Percentiles rank a stretch among this genome's conserved stretches.
These are phyloP conservation scores for Podaxis carcinomalis DNA, from an alignment of 768 basidiomycete genomes.

Conservation along the genomic window DNA sequence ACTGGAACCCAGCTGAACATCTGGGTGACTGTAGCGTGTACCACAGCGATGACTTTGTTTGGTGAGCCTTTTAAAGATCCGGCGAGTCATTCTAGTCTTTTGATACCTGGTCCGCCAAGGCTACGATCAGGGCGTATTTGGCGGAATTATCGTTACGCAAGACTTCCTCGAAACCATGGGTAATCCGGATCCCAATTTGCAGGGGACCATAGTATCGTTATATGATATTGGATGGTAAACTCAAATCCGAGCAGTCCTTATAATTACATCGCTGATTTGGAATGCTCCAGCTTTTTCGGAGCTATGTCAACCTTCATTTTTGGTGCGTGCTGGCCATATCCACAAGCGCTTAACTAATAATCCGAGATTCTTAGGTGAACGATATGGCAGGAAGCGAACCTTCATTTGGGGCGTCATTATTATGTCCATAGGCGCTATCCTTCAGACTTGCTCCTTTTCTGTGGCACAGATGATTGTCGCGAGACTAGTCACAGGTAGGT, in stretches of 20 bases:
- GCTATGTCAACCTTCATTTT: constrained; percentile 40
- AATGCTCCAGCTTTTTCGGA: constrained; percentile 34
- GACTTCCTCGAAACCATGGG: constrained; percentile 44
- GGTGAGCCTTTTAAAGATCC: constrained; percentile 23
- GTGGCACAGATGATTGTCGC: constrained; percentile 47
- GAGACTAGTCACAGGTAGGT: constrained; percentile 39
- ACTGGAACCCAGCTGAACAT: constrained; percentile 39
- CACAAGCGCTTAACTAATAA: not conserved
- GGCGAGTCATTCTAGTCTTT: not conserved
- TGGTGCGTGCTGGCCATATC: constrained; percentile 18
- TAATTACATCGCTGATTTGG: not conserved
- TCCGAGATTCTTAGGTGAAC: constrained; percentile 26
- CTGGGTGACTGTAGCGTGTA: constrained; percentile 48
- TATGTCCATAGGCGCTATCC: constrained; percentile 49
- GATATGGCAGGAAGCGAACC: constrained; percentile 40
- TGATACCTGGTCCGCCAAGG: constrained; percentile 21
- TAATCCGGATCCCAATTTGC: constrained; percentile 37
- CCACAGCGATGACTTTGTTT: constrained; percentile 48
- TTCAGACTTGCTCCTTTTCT: constrained; percentile 43
- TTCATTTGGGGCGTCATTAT: constrained; percentile 45
- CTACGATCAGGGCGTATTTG: constrained; percentile 52
- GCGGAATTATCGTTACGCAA: constrained; percentile 45
- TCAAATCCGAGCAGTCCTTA: not conserved
- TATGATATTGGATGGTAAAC: constrained; percentile 47
- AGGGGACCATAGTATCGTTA: constrained; percentile 47